These are phyloP conservation scores for Microstegium vimineum DNA, from an alignment of 176 grass and related monocot genomes.

Conservation along the genomic window DNA sequence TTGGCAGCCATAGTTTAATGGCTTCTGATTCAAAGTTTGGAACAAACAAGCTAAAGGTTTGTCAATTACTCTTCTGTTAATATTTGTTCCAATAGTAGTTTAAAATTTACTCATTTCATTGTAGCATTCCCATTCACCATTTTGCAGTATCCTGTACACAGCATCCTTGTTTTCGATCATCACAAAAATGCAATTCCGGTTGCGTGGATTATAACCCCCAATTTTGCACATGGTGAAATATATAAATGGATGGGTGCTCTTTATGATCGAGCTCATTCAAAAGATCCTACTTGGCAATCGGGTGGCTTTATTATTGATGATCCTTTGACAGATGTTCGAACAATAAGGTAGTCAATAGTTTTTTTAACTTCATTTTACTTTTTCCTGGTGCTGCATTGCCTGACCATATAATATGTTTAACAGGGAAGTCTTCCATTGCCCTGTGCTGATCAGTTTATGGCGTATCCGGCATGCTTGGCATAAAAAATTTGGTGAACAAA, in stretches of 20 bases:
- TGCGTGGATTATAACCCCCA: constrained; percentile 82
- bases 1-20: constrained; percentile 70
- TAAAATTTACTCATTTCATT: constrained; percentile 34
- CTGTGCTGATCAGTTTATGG: constrained; percentile 81
- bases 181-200: constrained; percentile 84
- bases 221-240: constrained; percentile 62
- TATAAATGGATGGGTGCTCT: constrained; percentile 89
- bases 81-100: constrained; percentile 16
- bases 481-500: constrained; percentile 69
- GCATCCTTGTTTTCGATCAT: constrained; percentile 84
- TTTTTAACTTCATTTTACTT: not conserved
- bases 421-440: constrained; percentile 82
- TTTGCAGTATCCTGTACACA: constrained; percentile 92
- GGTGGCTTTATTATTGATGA: constrained; percentile 95
- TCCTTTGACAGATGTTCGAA: constrained; percentile 61
- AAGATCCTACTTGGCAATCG: constrained; percentile 93
- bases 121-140: constrained; percentile 27
- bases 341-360: constrained; percentile 57
- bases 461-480: constrained; percentile 68
- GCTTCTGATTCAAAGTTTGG: constrained; percentile 92
- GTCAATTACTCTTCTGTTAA: constrained; percentile 4
- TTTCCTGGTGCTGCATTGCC: constrained; percentile 18
- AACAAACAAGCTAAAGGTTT: constrained; percentile 91
- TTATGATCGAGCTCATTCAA: constrained; percentile 75
- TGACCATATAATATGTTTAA: constrained; percentile 34